These are phyloP conservation scores for Aegilops umbellulata DNA, from an alignment of 176 grass and related monocot species.

Conservation along the genomic window DNA sequence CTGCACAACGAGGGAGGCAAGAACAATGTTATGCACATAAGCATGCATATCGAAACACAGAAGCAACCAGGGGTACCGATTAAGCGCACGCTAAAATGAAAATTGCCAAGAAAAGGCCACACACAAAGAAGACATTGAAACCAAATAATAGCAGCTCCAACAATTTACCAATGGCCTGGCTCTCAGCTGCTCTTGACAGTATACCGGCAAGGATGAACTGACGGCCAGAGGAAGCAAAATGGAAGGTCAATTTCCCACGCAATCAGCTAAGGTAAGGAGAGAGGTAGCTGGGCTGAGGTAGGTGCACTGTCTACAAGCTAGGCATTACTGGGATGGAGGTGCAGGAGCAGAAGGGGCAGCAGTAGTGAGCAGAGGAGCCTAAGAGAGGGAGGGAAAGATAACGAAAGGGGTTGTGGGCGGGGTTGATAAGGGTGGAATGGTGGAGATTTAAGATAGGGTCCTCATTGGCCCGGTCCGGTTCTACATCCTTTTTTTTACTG, in stretches of 20 bases:
- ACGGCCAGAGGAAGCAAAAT: neutral
- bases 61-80: neutral
- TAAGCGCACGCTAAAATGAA: neutral
- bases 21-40: neutral
- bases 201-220: neutral
- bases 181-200: constrained; percentile 6
- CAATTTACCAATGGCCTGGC: constrained; percentile 30
- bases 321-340: constrained; percentile 23
- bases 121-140: neutral
- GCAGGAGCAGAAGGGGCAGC: neutral
- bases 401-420: neutral
- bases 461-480: constrained; percentile 31
- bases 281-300: neutral
- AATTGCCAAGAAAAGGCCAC: neutral
- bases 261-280: neutral
- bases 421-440: constrained; percentile 75
- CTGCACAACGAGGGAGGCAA: no score
- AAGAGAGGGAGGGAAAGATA: constrained; percentile 35
- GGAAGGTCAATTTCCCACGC: neutral
- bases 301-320: neutral
- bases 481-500: neutral
- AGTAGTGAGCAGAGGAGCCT: neutral
- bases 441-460: constrained; percentile 65
- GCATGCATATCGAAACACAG: neutral
- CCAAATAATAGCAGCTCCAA: neutral